phyloP scores from a whole-genome alignment of 2,329 filamentous ascomycete species.

The Tympanopsis confertula region DNA sequence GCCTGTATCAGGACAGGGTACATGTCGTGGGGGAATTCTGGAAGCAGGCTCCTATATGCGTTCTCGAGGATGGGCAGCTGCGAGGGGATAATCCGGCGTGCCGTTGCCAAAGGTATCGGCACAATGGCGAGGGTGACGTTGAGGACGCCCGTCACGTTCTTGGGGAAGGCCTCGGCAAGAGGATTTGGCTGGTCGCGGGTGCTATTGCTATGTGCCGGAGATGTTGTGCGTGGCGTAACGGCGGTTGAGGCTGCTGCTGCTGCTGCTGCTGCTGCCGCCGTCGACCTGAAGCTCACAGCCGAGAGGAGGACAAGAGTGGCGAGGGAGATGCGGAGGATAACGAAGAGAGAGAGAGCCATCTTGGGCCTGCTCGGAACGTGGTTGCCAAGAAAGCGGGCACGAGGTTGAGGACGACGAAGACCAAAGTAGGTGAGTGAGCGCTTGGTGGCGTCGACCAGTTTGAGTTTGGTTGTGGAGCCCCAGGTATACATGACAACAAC shows the following conservation, averaged over 20 bases:
- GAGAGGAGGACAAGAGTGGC: neutral
- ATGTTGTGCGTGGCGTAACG: too few relatives aligned
- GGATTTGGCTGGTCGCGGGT: slow-evolving; percentile 29
- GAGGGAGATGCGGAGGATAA: neutral
- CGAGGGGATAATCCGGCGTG: slow-evolving; percentile 32
- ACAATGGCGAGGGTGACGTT: slow-evolving; percentile 40
- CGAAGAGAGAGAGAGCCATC: neutral
- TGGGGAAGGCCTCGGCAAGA: slow-evolving; percentile 30
- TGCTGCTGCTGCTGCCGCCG: too few relatives aligned
- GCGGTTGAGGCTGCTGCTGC: neutral
- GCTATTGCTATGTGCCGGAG: too few relatives aligned
- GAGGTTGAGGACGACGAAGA: too few relatives aligned
- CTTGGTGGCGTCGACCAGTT: too few relatives aligned
- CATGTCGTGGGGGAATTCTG: slow-evolving; percentile 33
- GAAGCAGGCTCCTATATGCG: slow-evolving; percentile 33
- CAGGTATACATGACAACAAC: too few relatives aligned
- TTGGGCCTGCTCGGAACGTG: too few relatives aligned
- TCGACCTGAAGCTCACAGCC: neutral
- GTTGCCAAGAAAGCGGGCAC: too few relatives aligned
- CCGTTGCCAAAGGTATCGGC: slow-evolving; percentile 33
- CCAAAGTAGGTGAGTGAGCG: too few relatives aligned
- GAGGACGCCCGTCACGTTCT: slow-evolving; percentile 35
- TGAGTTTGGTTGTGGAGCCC: too few relatives aligned
- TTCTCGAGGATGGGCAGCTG: slow-evolving; percentile 35
- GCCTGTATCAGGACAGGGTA: slow-evolving; percentile 40